Evolutionary conservation across 2,329 filamentous ascomycete genomes (phyloP).

Genomic region (Madurella mycetomatis): DNA sequence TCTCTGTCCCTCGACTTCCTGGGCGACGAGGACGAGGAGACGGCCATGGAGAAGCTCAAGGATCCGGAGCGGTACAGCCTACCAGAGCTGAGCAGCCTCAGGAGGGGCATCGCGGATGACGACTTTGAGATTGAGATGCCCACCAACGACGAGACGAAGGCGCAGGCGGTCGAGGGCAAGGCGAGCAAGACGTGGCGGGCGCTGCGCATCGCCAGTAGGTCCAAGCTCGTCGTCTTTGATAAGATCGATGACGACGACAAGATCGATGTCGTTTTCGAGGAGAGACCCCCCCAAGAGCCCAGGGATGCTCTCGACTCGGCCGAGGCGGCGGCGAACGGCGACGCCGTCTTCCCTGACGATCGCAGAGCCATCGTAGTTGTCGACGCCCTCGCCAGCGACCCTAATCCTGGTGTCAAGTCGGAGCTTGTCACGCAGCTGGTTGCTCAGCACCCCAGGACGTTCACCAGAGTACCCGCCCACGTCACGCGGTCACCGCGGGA

Average conservation of each 20-base stretch:
- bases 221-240: slow-evolving; percentile 74
- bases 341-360: slow-evolving; percentile 41
- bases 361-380: slow-evolving; percentile 60
- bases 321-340: slow-evolving; percentile 21
- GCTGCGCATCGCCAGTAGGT: slow-evolving; percentile 71
- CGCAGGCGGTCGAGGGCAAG: slow-evolving; percentile 62
- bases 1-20: slow-evolving; percentile 77
- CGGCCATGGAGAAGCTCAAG: slow-evolving; percentile 66
- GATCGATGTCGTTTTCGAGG: slow-evolving; percentile 52
- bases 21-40: slow-evolving; percentile 54
- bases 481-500: slow-evolving; percentile 48
- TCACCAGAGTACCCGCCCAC: slow-evolving; percentile 54
- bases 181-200: slow-evolving; percentile 89
- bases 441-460: slow-evolving; percentile 59
- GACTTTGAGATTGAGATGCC: slow-evolving; percentile 86
- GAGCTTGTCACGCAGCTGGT: slow-evolving; percentile 60
- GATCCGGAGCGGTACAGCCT: slow-evolving; percentile 59
- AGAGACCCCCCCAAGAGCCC: slow-evolving; percentile 33
- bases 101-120: slow-evolving; percentile 68
- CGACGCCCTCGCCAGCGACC: slow-evolving; percentile 42
- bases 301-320: slow-evolving; percentile 33
- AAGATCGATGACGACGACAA: slow-evolving; percentile 81
- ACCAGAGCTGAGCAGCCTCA: slow-evolving; percentile 66
- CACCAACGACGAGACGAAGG: slow-evolving; percentile 55
- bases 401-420: slow-evolving; percentile 41